Evolutionary conservation across 176 grass and related monocot genomes (phyloP).

Genomic region (Phragmites australis): DNA sequence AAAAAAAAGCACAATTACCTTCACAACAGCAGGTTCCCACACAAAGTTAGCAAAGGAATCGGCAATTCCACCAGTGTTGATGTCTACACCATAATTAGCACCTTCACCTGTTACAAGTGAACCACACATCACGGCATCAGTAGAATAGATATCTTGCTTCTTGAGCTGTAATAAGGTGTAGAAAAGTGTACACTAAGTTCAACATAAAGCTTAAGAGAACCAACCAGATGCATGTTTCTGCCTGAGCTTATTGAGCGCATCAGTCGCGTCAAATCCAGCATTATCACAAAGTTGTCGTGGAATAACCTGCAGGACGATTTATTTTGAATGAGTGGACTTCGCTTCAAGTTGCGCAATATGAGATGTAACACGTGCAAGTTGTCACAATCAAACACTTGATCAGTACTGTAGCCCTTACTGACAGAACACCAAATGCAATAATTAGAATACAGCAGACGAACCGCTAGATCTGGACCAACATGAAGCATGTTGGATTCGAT

Average conservation of each 20-base stretch:
- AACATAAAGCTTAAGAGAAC: slow-evolving; percentile 28
- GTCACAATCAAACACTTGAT: not conserved
- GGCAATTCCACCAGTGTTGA: slow-evolving; percentile 86
- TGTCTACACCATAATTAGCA: slow-evolving; percentile 94
- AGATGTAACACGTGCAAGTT: not conserved
- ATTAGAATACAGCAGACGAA: not conserved
- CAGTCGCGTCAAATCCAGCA: slow-evolving; percentile 74
- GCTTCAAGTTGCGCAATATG: not conserved
- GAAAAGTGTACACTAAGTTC: not conserved
- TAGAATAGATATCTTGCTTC: slow-evolving; percentile 12
- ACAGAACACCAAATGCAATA: not conserved
- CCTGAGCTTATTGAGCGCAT: slow-evolving; percentile 68
- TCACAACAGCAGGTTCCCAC: slow-evolving; percentile 99
- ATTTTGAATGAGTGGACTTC: slow-evolving; percentile 17
- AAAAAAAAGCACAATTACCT: slow-evolving; percentile 53
- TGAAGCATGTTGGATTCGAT: too few species aligned
- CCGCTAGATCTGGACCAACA: not conserved
- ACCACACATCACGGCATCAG: not conserved
- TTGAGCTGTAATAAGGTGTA: not conserved
- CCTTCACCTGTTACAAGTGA: slow-evolving; percentile 64
- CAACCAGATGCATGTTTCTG: slow-evolving; percentile 76
- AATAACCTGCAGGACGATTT: slow-evolving; percentile 47
- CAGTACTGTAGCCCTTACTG: not conserved
- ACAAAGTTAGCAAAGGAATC: slow-evolving; percentile 98
- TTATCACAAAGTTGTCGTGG: slow-evolving; percentile 72